Conservation (phyloP, 2,329 filamentous ascomycete species). For the Calonectria crousiana region DNA sequence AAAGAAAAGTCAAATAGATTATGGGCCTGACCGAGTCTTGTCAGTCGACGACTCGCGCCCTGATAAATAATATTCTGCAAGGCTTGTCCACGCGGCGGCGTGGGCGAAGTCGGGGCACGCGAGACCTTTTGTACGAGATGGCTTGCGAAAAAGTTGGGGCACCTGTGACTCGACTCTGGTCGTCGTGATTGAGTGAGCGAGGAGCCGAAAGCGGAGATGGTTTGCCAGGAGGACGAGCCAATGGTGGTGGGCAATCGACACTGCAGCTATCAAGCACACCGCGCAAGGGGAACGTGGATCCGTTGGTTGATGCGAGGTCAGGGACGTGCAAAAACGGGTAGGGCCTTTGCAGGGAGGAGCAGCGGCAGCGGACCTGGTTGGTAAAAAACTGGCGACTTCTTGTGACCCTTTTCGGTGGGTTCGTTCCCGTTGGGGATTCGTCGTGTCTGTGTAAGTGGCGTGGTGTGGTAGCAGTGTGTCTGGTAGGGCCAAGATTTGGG, state of each 20-base stretch:
- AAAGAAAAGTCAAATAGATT: conserved; percentile 9
- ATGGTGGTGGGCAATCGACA: conserved; percentile 40
- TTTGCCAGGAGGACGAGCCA: conserved; percentile 38
- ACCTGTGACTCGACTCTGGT: conserved; percentile 42
- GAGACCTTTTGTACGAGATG: conserved; percentile 38
- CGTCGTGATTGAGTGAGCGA: conserved; percentile 42
- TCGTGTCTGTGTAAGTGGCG: conserved; percentile 28
- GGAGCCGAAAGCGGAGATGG: conserved; percentile 45
- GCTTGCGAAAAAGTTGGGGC: conserved; percentile 33
- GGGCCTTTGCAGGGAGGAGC: conserved; percentile 25
- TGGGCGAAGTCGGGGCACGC: conserved; percentile 42
- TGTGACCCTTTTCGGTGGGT: conserved; percentile 32
- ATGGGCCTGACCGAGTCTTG: neutral
- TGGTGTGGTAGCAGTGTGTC: conserved; percentile 34
- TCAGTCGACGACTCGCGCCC: neutral
- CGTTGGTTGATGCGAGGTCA: conserved; percentile 30
- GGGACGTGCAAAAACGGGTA: conserved; percentile 25
- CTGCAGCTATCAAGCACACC: conserved; percentile 33
- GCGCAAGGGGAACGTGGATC: conserved; percentile 14
- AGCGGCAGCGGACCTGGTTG: conserved; percentile 25
- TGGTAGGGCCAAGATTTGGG: conserved; percentile 29
- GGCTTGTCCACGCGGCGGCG: conserved; percentile 25
- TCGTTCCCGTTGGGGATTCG: conserved; percentile 29
- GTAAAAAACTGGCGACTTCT: conserved; percentile 32
- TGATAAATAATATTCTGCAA: conserved; percentile 15